Conservation (phyloP, 2,329 filamentous ascomycete genomes). For the Colletotrichum australisinense region DNA sequence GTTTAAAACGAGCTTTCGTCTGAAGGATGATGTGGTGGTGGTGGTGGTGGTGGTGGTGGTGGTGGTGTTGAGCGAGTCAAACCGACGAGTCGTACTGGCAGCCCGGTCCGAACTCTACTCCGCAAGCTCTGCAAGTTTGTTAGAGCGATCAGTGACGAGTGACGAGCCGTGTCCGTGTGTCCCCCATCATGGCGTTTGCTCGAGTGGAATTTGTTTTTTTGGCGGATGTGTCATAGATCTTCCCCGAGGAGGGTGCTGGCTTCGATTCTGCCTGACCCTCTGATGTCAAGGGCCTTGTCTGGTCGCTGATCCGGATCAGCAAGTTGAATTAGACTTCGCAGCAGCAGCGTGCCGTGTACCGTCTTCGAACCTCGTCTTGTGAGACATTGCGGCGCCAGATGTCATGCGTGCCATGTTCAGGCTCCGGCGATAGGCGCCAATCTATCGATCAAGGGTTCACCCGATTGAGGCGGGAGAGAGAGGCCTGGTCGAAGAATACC, state of each 20-base stretch:
- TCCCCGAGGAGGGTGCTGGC: background rate
- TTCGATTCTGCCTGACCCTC: background rate
- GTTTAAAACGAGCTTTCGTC: background rate
- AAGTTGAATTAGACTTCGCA: slow-evolving; percentile 12
- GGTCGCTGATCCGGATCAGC: slow-evolving; percentile 3
- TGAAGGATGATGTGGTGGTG: background rate
- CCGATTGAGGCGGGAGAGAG: background rate
- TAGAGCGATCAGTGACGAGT: background rate
- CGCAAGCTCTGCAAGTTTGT: background rate
- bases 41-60: background rate
- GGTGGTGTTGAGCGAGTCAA: background rate
- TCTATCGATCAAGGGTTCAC: background rate
- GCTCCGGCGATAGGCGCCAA: background rate
- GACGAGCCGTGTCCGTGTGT: background rate
- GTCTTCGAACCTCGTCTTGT: background rate
- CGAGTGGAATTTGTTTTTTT: too few species aligned
- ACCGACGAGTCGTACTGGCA: background rate
- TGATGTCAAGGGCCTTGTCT: background rate
- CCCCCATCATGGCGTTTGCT: background rate
- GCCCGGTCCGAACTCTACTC: slow-evolving; percentile 1
- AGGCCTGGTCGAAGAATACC: background rate
- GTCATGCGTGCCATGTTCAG: background rate
- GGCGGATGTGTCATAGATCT: background rate
- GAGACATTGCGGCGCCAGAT: background rate
- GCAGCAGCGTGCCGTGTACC: slow-evolving; percentile 1